Evolutionary conservation across 345 rosid genomes (phyloP).

Genomic region (Salix udensis): DNA sequence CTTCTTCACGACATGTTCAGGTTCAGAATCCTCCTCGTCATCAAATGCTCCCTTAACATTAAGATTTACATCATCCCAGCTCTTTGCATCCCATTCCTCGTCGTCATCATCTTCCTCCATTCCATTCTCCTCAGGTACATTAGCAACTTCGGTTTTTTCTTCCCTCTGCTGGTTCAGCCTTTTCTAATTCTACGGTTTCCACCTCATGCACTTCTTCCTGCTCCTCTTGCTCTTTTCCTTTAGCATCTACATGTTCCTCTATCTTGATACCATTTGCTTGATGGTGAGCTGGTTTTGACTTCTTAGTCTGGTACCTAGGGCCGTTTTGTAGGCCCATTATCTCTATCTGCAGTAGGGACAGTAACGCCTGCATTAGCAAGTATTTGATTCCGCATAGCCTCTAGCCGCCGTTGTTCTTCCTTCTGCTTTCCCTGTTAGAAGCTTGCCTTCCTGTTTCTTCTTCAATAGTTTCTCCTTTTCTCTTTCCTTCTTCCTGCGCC

Average conservation of each 20-base stretch:
- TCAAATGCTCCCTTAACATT: conserved; percentile 76
- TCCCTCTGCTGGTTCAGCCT: conserved; percentile 50
- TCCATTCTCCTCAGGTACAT: conserved; percentile 48
- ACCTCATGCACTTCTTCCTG: conserved; percentile 33
- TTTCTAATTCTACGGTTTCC: conserved; percentile 42
- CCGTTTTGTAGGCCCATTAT: conserved; percentile 54
- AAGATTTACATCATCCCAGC: conserved; percentile 87
- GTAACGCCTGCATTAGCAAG: conserved; percentile 49
- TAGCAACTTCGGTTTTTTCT: conserved; percentile 45
- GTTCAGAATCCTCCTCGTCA: conserved; percentile 77
- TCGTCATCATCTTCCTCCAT: conserved; percentile 74
- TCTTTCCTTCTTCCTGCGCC: conserved; percentile 73
- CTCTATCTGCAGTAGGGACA: conserved; percentile 46
- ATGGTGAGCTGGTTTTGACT: conserved; percentile 56
- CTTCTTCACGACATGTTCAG: conserved; percentile 53
- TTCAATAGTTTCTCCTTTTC: conserved; percentile 80
- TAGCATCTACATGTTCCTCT: conserved; percentile 42
- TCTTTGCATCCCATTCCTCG: conserved; percentile 94
- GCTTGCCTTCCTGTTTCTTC: conserved; percentile 88
- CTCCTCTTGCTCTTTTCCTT: conserved; percentile 40
- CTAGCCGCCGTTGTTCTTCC: conserved; percentile 75
- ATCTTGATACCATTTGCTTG: conserved; percentile 53
- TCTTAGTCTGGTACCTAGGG: conserved; percentile 78
- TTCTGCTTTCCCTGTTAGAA: conserved; percentile 88
- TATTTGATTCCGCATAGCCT: conserved; percentile 82